Conservation (phyloP, 495 filamentous ascomycete genomes). For the Bryoglossum gracile region DNA sequence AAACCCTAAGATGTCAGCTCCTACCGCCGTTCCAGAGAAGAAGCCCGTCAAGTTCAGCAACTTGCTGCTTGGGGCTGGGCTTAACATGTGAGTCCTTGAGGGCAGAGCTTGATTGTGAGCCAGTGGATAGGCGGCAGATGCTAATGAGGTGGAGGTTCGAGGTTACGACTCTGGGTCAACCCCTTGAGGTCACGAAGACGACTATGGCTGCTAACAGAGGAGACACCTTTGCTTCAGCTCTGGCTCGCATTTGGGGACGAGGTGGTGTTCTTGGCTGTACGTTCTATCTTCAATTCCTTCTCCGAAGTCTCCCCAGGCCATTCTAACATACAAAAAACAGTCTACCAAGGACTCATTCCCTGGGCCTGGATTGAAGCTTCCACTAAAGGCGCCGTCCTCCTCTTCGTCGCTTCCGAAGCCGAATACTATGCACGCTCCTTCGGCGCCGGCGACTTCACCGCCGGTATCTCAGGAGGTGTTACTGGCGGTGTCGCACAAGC, state of each 20-base stretch:
- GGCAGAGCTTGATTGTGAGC: neutral
- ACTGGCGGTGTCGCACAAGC: slow-evolving; percentile 92
- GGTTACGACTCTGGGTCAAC: slow-evolving; percentile 88
- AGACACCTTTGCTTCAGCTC: slow-evolving; percentile 76
- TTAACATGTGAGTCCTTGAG: slow-evolving; percentile 91
- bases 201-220: slow-evolving; percentile 96
- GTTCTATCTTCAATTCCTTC: too few species aligned
- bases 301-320: too few species aligned
- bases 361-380: slow-evolving; percentile 99
- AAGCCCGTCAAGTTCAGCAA: slow-evolving; percentile 99
- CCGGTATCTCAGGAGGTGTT: slow-evolving; percentile 88
- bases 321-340: too few species aligned
- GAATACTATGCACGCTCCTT: slow-evolving; percentile 80
- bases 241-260: slow-evolving; percentile 84
- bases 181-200: slow-evolving; percentile 97
- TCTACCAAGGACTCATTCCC: slow-evolving; percentile 98
- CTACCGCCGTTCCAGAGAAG: slow-evolving; percentile 63
- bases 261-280: slow-evolving; percentile 93
- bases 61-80: slow-evolving; percentile 86
- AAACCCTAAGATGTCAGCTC: slow-evolving; percentile 49
- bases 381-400: slow-evolving; percentile 96
- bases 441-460: slow-evolving; percentile 78
- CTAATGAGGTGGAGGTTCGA: slow-evolving; percentile 31
- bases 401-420: slow-evolving; percentile 97
- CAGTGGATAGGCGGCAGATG: neutral